Percentiles rank a stretch among this genome's conserved stretches.
Evolutionary conservation across 305 asterid species (phyloP).

Genomic region (Plantago lanceolata): DNA sequence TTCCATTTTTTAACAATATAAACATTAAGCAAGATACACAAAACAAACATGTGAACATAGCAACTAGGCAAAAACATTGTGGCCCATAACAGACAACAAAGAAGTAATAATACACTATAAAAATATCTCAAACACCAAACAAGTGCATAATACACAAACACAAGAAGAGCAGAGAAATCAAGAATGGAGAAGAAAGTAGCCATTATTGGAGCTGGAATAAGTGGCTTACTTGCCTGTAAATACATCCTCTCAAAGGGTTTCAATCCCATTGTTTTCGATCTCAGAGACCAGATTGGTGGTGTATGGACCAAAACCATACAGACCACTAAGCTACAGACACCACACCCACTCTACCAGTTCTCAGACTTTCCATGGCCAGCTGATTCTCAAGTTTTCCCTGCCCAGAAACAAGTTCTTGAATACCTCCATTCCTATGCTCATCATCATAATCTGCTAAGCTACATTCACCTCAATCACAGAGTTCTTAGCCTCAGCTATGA

Average conservation of each 20-base stretch:
- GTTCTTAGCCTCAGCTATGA: constrained; percentile 34
- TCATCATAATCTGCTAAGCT: constrained; percentile 29
- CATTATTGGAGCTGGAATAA: constrained; percentile 45
- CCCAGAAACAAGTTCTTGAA: constrained; percentile 27
- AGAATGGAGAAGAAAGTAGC: constrained; percentile 33
- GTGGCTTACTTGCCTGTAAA: constrained; percentile 52
- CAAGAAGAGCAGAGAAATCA: neutral
- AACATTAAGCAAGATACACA: neutral
- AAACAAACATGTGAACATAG: neutral
- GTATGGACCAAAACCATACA: constrained; percentile 38
- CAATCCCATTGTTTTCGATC: constrained; percentile 39
- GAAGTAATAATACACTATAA: neutral
- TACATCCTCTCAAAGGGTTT: constrained; percentile 41
- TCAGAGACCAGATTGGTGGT: constrained; percentile 34
- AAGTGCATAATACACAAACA: no score
- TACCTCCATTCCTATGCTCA: constrained; percentile 35
- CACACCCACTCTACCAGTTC: constrained; percentile 36
- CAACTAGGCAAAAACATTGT: neutral
- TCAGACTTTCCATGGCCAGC: constrained; percentile 56
- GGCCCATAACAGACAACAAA: neutral
- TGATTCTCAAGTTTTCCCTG: constrained; percentile 31
- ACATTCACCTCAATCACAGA: constrained; percentile 33
- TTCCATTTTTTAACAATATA: no score
- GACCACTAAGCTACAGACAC: constrained; percentile 38
- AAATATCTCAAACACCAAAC: neutral